phyloP scores from a whole-genome alignment of 352 stramenopile species.

The Globisporangium emineosum region DNA sequence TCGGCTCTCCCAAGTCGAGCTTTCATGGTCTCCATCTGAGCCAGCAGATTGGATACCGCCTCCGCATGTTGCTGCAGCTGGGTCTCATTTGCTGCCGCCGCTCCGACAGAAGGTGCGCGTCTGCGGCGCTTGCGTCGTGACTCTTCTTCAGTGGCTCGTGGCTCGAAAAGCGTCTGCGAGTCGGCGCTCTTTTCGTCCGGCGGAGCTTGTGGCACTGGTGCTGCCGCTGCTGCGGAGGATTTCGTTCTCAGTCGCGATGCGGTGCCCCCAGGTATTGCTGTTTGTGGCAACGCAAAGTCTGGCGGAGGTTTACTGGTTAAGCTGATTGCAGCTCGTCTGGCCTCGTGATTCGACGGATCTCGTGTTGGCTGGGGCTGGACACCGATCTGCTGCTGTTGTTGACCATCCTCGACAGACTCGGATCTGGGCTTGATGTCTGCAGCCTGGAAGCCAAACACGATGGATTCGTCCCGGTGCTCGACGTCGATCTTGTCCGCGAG shows the following conservation, averaged over 20 bases:
- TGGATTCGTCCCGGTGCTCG: background rate
- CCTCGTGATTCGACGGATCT: background rate
- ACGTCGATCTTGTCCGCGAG: slow-evolving; percentile 8
- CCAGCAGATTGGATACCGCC: background rate
- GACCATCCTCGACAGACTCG: background rate
- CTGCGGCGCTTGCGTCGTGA: background rate
- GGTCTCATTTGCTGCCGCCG: background rate
- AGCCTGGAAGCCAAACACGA: slow-evolving; percentile 11
- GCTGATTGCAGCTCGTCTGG: background rate
- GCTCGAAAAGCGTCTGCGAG: background rate
- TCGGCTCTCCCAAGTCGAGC: background rate
- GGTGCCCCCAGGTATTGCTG: background rate
- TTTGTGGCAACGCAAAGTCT: background rate
- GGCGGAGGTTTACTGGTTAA: background rate
- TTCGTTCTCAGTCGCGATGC: background rate
- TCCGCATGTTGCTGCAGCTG: background rate
- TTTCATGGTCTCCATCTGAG: slow-evolving; percentile 5
- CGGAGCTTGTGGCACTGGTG: background rate
- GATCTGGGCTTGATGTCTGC: background rate
- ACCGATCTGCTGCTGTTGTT: background rate
- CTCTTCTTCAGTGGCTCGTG: background rate
- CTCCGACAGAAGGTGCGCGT: background rate
- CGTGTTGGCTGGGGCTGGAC: background rate
- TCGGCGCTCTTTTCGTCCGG: background rate
- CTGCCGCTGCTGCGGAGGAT: background rate